Evolutionary conservation across 1,139 yeast species (phyloP), one percentile per base, ranked within the genome.

Genomic region (Pichia sp.): DNA sequence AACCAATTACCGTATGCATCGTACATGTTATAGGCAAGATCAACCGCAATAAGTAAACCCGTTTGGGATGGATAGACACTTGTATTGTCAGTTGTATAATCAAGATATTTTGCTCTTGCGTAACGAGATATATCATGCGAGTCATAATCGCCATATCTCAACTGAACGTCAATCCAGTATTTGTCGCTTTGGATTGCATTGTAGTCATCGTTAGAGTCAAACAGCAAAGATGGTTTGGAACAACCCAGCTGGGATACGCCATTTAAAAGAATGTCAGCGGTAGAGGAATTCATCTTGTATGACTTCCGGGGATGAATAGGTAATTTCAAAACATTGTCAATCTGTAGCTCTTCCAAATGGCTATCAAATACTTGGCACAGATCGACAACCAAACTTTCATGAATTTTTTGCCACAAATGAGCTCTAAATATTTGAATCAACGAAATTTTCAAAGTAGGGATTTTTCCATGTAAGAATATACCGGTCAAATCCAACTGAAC

Each of bases 1-100:
- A 93, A 87, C 98, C 99, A 95, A 62, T 89, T 90, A 36, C 99
- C 99, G 68, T 89, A 95, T 0, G 96, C 93, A 68, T 90, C 97
- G 65, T 88, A 90, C 85, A 90, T 87, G 67, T 93, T 93, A 68
- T 95, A 95, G 0, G 99, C 96, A 61, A 95, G 74, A 69, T 95
- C 99, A 58, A 95, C 79, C 28, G 95, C 96, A 49, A 95, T 78
- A 76, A 93, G 81, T 4, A 88, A 76, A 57, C 99, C 99, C 0
- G 96, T 88, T 1, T 96, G 91, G 0, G 96, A 85, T 3, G 99
- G 99, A 64, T 95, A 95, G 49, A 85, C 76, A 60, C 93, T 85
- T 7, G 86, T 76, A 55, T 83, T 87, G 65, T 93, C 99, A 1
- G 89, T 80, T 2, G 98, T 91, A 64, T 95, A 95, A 64, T 95